Base-by-base conservation (phyloP, 345 rosid genomes). In the Conringia planisiliqua region DNA sequence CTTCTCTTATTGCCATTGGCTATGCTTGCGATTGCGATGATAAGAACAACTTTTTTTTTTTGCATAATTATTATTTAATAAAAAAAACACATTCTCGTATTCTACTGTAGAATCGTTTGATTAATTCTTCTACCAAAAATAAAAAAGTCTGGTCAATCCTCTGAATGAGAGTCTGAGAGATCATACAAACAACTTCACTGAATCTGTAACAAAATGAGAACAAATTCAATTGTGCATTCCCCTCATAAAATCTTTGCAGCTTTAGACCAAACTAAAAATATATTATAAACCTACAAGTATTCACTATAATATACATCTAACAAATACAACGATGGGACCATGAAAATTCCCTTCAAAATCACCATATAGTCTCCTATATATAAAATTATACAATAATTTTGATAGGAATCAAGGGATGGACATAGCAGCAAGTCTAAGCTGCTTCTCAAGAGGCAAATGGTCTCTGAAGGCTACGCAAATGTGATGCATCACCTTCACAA, bases 381-480 rank as follows among this genome's bases (percentile, higher is more conserved):
- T 2, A 30, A 54, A 17, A 20, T 0, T 1, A 17, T 38, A 48
- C n/a, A n/a, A n/a, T n/a, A n/a, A n/a, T n/a, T n/a, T n/a, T 32
- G 16, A 8, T 43, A 35, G 48, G 42, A 69, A 40, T 82, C 70
- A 74, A 36, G 20, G 17, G 6, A 82, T 68, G n/a, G 33, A 62
- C 90, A 88, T 82, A 80, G 83, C 78, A 26, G 92, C 86, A 70
- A 93, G 92, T 66, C 50, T 76, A 56, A 86, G 85, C 79, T 93
- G 98, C 78, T 81, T 91, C 77, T 88, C 96, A 35, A 87, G 73
- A 35, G 94, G 85, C 80, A 93, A 81, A 79, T 85, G 80, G 42
- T 87, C 79, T 80, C 72, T 87, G 68, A 88, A 83, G 26, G 42
- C 82, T 22, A 84, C 76, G 72, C 95, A 93, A 32, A 86, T 57